These are phyloP conservation scores for Pseudopediastrum boryanum DNA, from an alignment of 139 green algal genomes.

Conservation along the genomic window DNA sequence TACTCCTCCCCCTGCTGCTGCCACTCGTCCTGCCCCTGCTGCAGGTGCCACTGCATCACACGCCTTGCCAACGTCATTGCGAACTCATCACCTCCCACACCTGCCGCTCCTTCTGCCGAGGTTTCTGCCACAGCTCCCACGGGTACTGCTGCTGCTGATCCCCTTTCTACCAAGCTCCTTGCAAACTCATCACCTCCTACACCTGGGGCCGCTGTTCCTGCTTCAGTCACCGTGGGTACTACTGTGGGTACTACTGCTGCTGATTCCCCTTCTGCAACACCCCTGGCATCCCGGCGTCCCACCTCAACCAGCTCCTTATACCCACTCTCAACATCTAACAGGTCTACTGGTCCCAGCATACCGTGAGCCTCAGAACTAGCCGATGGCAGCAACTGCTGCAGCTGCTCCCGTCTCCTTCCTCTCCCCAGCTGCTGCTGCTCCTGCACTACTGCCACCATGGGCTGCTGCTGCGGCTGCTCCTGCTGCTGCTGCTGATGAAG, in stretches of 20 bases:
- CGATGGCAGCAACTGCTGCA: not conserved
- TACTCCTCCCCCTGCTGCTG: not conserved
- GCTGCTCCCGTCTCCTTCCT: not conserved
- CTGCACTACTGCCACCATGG: not conserved
- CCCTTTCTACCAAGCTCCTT: too few relatives aligned
- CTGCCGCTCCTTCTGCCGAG: not conserved
- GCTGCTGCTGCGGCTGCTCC: not conserved
- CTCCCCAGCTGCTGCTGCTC: not conserved
- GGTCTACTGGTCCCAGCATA: not conserved
- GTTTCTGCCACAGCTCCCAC: not conserved
- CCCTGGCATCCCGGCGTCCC: not conserved
- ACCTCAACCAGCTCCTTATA: not conserved
- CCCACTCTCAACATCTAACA: not conserved
- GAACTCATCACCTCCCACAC: too few relatives aligned
- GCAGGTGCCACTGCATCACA: slow-evolving; percentile 9
- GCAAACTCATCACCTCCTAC: too few relatives aligned
- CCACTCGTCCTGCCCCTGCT: not conserved
- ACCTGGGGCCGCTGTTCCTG: too few relatives aligned
- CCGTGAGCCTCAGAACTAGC: not conserved
- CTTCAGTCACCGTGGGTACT: not conserved
- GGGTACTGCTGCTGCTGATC: not conserved
- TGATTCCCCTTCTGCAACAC: not conserved
- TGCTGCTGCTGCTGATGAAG: not conserved
- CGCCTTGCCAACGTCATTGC: too few relatives aligned
- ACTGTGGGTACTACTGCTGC: not conserved